Evolutionary conservation across 169 alveolate genomes (phyloP), one percentile per base, ranked within the genome.

Genomic region (Plasmodium knowlesi): DNA sequence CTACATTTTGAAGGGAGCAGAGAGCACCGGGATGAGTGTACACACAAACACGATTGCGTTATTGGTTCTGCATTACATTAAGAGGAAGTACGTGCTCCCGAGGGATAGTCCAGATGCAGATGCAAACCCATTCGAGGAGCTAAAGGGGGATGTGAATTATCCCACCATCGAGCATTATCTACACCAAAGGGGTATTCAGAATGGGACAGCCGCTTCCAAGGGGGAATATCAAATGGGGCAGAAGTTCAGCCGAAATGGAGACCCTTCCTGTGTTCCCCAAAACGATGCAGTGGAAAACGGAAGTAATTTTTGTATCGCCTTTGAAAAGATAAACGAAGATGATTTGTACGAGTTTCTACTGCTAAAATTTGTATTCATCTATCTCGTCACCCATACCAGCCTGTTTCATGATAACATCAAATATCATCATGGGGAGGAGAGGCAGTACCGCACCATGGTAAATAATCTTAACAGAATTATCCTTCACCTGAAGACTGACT

Each of bases 391-490:
- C 10, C 88, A 89, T 34, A 79, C 94, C 19, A 79, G 53, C 82
- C 37, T 89, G 22, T 28, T 89, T 89, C 82, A 57, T 19, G 89
- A 89, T 32, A 41, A 89, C 10, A 61, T 89, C 2, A 89, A 61
- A 22, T 37, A 83, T 83, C 72, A 78, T 72, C 41, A 89, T 39
- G 50, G 28, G n/a, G 22, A 9, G 25, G 90, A 43, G 14, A 81
- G 32, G 32, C 28, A 82, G 19, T 30, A 73, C 41, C 43, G 41
- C 30, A 10, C 25, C 28, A 9, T 78, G 41, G 14, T 89, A 22
- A 89, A 79, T n/a, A 89, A 79, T 71, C 82, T 89, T 61, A 89
- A 73, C 50, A 89, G 82, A 79, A 57, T 89, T 39, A 53, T 89
- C 50, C 72, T 61, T 28, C 88, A 78, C 57, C 32, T 89, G 82